Base-by-base conservation (phyloP, 2,329 filamentous ascomycete species). In the Aspergillus tubingensis region DNA sequence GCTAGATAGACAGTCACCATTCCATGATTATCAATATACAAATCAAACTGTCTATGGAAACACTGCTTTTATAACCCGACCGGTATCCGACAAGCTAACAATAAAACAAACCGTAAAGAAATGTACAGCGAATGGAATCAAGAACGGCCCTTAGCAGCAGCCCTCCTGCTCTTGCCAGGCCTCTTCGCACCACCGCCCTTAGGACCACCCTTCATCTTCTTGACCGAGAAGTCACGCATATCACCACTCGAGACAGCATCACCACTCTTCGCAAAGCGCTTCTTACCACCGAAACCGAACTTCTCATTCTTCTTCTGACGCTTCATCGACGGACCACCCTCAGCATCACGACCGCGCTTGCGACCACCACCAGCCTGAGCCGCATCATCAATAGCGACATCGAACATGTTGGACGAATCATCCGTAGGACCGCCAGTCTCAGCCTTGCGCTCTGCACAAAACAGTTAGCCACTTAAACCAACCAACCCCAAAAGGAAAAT, bases 221-320 rank as follows among this genome's bases (percentile, higher is more conserved):
- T 92, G 39, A 83, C 84, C 57, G 89, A 92, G 81, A 96, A 98
- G 1, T 86, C 87, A 63, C 86, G 86, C 68, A 96, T 80, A 76
- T 99, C 95, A 62, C 86, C 89, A 50, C 88, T 92, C 66, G 91
- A 96, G 63, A 85, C 74, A 52, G 93, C 92, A 77, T 97, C 93
- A 68, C 92, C 92, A 62, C 92, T 96, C 86, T 99, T 99, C 59
- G 84, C 79, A 75, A 92, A 88, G 58, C 90, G 85, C 85, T 99
- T 99, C 87, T 96, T 97, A 69, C 95, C 95, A 62, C 95, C 95
- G 72, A 94, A 96, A 23, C 95, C 95, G 76, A 89, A 98, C 81
- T 96, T 97, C 67, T 91, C 85, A 74, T 99, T 89, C 82, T 96
- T 96, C 87, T 96, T 96, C 75, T 90, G 86, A 62, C 95, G 89